Conservation (phyloP, 768 basidiomycete species). For the Lactarius pseudohatsudake region DNA sequence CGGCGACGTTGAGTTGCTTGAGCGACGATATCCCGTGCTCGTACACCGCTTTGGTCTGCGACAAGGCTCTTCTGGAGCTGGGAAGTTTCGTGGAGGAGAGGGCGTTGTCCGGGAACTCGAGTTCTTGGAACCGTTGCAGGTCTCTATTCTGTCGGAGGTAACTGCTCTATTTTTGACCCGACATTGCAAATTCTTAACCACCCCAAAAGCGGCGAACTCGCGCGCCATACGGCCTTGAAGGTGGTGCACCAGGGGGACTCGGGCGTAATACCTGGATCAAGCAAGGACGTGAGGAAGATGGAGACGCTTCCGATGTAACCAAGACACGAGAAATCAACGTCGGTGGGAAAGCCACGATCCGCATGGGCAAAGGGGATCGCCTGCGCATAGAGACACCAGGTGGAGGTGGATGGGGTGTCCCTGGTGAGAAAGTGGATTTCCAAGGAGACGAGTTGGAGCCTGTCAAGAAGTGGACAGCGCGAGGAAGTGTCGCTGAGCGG, state of each 20-base stretch:
- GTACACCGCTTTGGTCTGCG: conserved; percentile 81
- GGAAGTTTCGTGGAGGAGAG: conserved; percentile 77
- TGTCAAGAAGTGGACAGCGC: conserved; percentile 59
- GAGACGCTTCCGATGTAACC: conserved; percentile 48
- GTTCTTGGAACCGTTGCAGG: conserved; percentile 77
- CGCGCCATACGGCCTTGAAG: conserved; percentile 84
- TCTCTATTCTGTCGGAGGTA: conserved; percentile 86
- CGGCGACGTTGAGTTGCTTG: conserved; percentile 91
- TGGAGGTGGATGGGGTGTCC: conserved; percentile 80
- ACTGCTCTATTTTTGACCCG: conserved; percentile 19
- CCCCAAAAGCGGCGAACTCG: conserved; percentile 68
- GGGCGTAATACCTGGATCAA: conserved; percentile 92
- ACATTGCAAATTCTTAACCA: conserved; percentile 4
- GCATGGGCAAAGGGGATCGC: conserved; percentile 86
- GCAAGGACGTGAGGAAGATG: conserved; percentile 60
- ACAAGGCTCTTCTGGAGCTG: conserved; percentile 64
- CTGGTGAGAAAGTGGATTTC: conserved; percentile 13
- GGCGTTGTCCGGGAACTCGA: conserved; percentile 85
- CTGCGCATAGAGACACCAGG: conserved; percentile 87
- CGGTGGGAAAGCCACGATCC: conserved; percentile 83
- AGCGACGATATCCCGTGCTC: conserved; percentile 91
- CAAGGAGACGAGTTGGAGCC: conserved; percentile 38
- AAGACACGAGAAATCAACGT: conserved; percentile 77
- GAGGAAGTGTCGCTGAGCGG: conserved; percentile 67
- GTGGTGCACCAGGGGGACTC: conserved; percentile 66